phyloP scores from a whole-genome alignment of 352 stramenopile species.

The Phytophthora sp. region DNA sequence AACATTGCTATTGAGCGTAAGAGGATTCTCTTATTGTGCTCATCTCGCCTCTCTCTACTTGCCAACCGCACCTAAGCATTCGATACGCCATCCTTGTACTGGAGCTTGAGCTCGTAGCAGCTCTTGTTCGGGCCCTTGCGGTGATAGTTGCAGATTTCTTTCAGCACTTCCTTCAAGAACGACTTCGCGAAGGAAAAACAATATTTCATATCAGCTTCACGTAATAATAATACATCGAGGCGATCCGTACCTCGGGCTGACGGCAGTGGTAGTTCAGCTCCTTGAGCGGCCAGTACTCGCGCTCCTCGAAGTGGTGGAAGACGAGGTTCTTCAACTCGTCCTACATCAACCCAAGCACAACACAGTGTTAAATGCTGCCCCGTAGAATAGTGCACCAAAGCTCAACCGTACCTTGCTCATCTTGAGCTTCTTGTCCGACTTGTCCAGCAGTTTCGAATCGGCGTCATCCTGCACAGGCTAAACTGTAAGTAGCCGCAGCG shows the following conservation, averaged over 20 bases:
- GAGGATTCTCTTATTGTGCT: too few relatives aligned
- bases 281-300: conserved; percentile 89
- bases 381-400: background rate
- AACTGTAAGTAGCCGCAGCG: background rate
- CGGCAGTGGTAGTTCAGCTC: conserved; percentile 89
- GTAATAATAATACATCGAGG: too few relatives aligned
- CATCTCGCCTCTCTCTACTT: too few relatives aligned
- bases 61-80: too few relatives aligned
- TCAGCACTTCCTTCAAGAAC: conserved; percentile 89
- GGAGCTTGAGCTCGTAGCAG: conserved; percentile 89
- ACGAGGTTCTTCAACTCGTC: conserved; percentile 89
- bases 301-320: conserved; percentile 89
- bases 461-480: conserved; percentile 41
- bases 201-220: too few relatives aligned
- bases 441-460: conserved; percentile 67
- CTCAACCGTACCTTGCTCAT: conserved; percentile 79
- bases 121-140: conserved; percentile 90
- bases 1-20: too few relatives aligned
- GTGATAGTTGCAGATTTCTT: conserved; percentile 90
- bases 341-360: conserved; percentile 30
- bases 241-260: conserved; percentile 83
- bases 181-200: conserved; percentile 45
- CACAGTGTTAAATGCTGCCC: background rate
- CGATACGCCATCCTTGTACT: conserved; percentile 82
- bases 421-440: conserved; percentile 89